These are phyloP conservation scores for Tagetes erecta DNA, from an alignment of 129 eudicot genomes.

Conservation along the genomic window DNA sequence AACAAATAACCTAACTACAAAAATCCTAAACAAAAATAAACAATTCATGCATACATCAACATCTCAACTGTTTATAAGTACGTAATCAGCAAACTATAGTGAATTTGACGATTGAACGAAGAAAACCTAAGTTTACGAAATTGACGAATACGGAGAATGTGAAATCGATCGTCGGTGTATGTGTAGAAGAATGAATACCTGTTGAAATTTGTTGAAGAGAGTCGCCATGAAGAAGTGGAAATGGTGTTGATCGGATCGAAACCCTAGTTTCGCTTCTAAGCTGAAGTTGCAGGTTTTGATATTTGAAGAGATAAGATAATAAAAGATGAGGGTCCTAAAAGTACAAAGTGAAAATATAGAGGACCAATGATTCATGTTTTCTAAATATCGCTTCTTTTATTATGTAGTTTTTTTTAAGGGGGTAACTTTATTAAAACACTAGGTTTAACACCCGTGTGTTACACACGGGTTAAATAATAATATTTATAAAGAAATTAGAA, in stretches of 20 bases:
- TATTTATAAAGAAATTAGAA: no score
- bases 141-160: background rate
- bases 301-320: background rate
- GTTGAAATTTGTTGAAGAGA: constrained; percentile 78
- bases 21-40: background rate
- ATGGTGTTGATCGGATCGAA: constrained; percentile 17
- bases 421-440: no score
- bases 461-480: no score
- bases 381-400: no score
- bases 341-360: background rate
- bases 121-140: constrained; percentile 11
- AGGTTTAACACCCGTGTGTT: no score
- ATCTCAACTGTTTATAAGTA: background rate
- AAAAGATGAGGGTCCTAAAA: constrained; percentile 17
- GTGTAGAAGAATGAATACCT: constrained; percentile 42
- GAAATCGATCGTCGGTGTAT: background rate
- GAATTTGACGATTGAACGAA: constrained; percentile 1
- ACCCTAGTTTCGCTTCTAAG: constrained; percentile 10
- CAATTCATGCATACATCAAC: background rate
- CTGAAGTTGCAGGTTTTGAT: constrained; percentile 1
- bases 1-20: background rate
- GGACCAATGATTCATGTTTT: no score
- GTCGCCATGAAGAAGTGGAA: constrained; percentile 45
- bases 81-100: background rate
- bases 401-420: no score